Evolutionary conservation across 2,329 filamentous ascomycete species (phyloP).

Genomic region (Xylogone sp.): DNA sequence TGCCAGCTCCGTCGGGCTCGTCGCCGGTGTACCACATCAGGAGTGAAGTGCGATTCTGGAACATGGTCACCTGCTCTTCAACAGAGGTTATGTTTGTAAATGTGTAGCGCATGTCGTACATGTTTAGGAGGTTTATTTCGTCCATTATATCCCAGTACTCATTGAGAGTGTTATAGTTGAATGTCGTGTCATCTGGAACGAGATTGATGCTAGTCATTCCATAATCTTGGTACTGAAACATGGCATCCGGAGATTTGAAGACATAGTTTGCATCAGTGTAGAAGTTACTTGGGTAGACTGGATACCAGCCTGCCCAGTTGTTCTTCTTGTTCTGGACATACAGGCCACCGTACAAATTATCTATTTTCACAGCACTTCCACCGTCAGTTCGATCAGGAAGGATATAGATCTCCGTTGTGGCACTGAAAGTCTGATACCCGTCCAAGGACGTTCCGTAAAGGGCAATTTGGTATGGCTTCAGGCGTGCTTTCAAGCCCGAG

Average conservation of each 20-base stretch:
- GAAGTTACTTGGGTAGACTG: constrained; percentile 42
- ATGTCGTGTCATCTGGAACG: constrained; percentile 29
- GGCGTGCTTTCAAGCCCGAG: constrained; percentile 16
- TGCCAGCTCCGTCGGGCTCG: constrained; percentile 39
- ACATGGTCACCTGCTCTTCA: constrained; percentile 19
- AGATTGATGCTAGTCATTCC: constrained; percentile 24
- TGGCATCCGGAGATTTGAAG: too few species aligned
- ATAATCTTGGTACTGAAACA: too few species aligned
- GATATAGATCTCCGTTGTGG: constrained; percentile 32
- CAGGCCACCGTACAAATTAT: constrained; percentile 40
- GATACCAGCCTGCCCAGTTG: constrained; percentile 20
- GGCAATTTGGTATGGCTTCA: constrained; percentile 32
- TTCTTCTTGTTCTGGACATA: constrained; percentile 29
- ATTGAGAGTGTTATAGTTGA: too few species aligned
- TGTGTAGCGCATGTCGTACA: constrained; percentile 32
- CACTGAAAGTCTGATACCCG: constrained; percentile 28
- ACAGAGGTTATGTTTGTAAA: constrained; percentile 34
- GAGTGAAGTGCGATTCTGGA: constrained; percentile 30
- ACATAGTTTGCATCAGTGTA: constrained; percentile 23
- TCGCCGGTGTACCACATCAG: constrained; percentile 53
- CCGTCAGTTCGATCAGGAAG: constrained; percentile 36
- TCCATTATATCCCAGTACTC: constrained; percentile 39
- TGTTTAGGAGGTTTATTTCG: constrained; percentile 38
- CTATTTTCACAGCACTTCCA: constrained; percentile 40
- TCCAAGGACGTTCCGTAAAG: constrained; percentile 28